Conservation (phyloP, 208 protist species). For the Trypanosoma mega region DNA sequence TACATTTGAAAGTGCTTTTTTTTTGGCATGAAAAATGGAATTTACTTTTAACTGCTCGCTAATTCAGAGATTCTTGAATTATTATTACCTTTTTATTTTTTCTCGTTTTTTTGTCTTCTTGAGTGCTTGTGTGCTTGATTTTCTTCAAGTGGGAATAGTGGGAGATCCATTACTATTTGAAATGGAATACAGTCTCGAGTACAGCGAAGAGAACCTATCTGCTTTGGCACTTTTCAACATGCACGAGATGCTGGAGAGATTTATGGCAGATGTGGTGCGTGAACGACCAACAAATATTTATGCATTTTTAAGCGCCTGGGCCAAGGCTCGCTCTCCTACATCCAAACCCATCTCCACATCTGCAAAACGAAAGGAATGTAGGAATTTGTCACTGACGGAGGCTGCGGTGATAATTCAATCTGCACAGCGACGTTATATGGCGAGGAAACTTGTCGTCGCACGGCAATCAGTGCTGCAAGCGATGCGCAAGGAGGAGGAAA, state of each 20-base stretch:
- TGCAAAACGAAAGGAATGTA: neutral
- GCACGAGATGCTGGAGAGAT: conserved; percentile 28
- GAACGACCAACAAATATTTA: conserved; percentile 42
- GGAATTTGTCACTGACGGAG: conserved; percentile 2
- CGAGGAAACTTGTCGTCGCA: neutral
- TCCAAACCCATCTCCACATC: too few species aligned
- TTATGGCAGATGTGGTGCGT: conserved; percentile 28
- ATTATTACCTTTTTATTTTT: neutral
- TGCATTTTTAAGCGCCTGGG: conserved; percentile 46
- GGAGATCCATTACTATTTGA: neutral
- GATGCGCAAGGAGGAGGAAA: neutral
- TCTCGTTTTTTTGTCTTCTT: neutral
- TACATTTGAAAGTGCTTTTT: neutral
- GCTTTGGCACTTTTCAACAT: conserved; percentile 21
- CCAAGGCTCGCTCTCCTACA: conserved; percentile 11
- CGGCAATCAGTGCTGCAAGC: neutral
- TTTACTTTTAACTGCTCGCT: too few species aligned
- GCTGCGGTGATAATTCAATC: conserved; percentile 25
- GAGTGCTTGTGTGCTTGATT: neutral
- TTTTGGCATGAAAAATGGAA: neutral
- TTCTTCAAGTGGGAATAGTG: neutral
- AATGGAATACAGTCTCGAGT: conserved; percentile 28
- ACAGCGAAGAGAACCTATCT: conserved; percentile 20
- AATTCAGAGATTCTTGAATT: too few species aligned
- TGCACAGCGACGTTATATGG: conserved; percentile 20